Percentiles rank a stretch among this genome's conserved stretches.
These are phyloP conservation scores for Berkeleyomyces rouxiae DNA, from an alignment of 2,329 filamentous ascomycete species.

Conservation along the genomic window DNA sequence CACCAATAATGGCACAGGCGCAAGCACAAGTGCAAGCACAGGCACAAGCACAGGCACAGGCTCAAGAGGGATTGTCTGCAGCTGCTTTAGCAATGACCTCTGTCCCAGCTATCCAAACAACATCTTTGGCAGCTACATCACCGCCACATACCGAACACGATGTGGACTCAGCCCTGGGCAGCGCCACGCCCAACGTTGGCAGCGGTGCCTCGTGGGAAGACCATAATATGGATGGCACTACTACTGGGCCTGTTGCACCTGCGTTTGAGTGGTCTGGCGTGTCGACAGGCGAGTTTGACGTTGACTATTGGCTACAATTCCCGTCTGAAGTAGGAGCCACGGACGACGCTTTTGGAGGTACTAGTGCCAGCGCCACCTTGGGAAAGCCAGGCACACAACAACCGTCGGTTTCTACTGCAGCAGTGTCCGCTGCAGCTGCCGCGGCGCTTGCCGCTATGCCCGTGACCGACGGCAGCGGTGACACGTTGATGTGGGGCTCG, in stretches of 20 bases:
- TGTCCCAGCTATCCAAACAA: constrained; percentile 1
- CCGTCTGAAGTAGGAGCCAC: constrained; percentile 30
- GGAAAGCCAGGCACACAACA: background rate
- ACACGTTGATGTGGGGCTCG: constrained; percentile 9
- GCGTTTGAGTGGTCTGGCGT: constrained; percentile 39
- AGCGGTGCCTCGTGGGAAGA: constrained; percentile 25
- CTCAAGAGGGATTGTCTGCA: background rate
- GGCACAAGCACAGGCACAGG: background rate
- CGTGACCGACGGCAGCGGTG: background rate
- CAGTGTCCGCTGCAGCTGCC: background rate
- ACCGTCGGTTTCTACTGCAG: background rate
- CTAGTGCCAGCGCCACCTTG: too few species aligned
- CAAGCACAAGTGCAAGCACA: background rate
- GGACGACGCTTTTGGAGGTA: constrained; percentile 23
- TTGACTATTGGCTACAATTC: constrained; percentile 43
- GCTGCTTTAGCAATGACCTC: background rate
- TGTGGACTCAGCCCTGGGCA: constrained; percentile 23
- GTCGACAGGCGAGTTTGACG: constrained; percentile 36
- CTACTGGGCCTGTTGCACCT: constrained; percentile 21
- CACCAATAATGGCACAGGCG: background rate
- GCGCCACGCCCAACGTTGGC: constrained; percentile 30
- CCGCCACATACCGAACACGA: constrained; percentile 29
- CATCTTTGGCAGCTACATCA: constrained; percentile 17
- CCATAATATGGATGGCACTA: constrained; percentile 20
- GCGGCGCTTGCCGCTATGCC: background rate